These are phyloP conservation scores for Pezicula radicicola DNA, from an alignment of 2,329 filamentous ascomycete genomes.

Conservation along the genomic window DNA sequence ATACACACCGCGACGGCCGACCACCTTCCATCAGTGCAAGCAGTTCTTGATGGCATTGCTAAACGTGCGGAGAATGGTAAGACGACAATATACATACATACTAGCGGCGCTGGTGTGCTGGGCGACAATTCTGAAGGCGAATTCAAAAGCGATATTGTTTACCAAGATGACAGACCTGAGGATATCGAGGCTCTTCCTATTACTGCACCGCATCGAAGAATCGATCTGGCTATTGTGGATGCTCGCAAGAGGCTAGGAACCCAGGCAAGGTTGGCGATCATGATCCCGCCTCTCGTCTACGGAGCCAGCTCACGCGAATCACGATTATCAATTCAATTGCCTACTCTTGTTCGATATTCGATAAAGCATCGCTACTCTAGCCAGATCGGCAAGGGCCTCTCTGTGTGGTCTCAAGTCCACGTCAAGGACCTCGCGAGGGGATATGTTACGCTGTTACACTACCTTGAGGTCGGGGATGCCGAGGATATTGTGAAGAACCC, in stretches of 20 bases:
- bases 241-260: slow-evolving; percentile 32
- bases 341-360: slow-evolving; percentile 42
- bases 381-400: slow-evolving; percentile 39
- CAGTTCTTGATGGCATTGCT: slow-evolving; percentile 40
- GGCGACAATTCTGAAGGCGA: slow-evolving; percentile 33
- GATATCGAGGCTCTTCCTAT: slow-evolving; percentile 39
- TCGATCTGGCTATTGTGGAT: slow-evolving; percentile 41
- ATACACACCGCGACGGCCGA: slow-evolving; percentile 49
- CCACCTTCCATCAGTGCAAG: slow-evolving; percentile 40
- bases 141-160: slow-evolving; percentile 36
- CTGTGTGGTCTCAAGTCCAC: slow-evolving; percentile 41
- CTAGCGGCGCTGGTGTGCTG: slow-evolving; percentile 39
- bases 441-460: slow-evolving; percentile 42
- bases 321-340: slow-evolving; percentile 44
- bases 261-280: slow-evolving; percentile 42
- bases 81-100: slow-evolving; percentile 45
- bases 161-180: slow-evolving; percentile 35
- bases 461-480: slow-evolving; percentile 35
- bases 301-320: slow-evolving; percentile 36
- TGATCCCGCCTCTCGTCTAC: slow-evolving; percentile 45
- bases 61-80: slow-evolving; percentile 33
- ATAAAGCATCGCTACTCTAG: slow-evolving; percentile 44
- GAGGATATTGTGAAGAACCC: slow-evolving; percentile 36
- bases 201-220: slow-evolving; percentile 38
- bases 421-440: slow-evolving; percentile 43